phyloP scores from a whole-genome alignment of 331 rosid genomes.

The Cydonia oblonga region DNA sequence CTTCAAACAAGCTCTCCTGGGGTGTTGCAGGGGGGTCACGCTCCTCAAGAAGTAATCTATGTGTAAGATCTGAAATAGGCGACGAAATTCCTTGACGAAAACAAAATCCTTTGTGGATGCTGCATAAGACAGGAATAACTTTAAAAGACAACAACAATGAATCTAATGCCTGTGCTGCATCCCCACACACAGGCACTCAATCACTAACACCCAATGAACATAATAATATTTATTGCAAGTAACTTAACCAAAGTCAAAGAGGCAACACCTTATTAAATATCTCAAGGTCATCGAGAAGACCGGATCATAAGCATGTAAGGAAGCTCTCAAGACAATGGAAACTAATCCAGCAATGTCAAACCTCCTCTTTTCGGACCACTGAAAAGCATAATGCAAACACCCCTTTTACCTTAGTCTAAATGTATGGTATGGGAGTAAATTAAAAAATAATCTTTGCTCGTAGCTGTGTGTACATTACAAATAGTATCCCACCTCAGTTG shows the following conservation, averaged over 20 bases:
- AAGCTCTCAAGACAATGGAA: slow-evolving; percentile 82
- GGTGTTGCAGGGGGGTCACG: slow-evolving; percentile 84
- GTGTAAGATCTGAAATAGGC: slow-evolving; percentile 86
- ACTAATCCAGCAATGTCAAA: slow-evolving; percentile 78
- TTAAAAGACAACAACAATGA: background rate
- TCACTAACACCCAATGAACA: background rate
- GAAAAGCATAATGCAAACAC: slow-evolving; percentile 13
- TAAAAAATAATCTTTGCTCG: background rate
- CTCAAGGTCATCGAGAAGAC: slow-evolving; percentile 82
- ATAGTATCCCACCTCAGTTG: slow-evolving; percentile 50
- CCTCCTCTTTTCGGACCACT: slow-evolving; percentile 95
- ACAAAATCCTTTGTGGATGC: slow-evolving; percentile 90
- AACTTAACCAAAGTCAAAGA: background rate
- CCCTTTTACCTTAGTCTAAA: background rate
- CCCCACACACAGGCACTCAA: slow-evolving; percentile 1
- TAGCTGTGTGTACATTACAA: background rate
- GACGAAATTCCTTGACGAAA: slow-evolving; percentile 81
- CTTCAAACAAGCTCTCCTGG: slow-evolving; percentile 74
- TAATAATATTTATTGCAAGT: background rate
- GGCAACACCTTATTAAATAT: slow-evolving; percentile 81
- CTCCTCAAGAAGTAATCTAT: slow-evolving; percentile 90
- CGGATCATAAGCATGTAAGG: slow-evolving; percentile 90
- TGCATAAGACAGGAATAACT: slow-evolving; percentile 17
- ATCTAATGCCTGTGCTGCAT: background rate
- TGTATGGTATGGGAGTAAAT: background rate